phyloP scores from a whole-genome alignment of 768 basidiomycete genomes.

The Kondoa malvinella region DNA sequence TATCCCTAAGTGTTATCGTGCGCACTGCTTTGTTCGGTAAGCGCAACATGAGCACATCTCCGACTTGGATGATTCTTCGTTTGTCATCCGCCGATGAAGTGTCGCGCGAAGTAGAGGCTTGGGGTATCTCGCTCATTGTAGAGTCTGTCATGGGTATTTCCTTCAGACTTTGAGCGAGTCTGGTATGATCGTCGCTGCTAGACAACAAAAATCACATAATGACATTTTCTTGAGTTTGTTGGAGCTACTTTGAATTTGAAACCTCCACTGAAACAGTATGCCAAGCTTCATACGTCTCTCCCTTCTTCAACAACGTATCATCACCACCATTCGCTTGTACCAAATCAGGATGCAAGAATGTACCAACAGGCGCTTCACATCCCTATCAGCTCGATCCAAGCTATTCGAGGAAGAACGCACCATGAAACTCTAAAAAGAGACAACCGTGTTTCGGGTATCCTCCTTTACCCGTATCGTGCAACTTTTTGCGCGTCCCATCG shows the following conservation, averaged over 20 bases:
- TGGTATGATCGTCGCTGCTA: no score
- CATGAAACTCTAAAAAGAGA: neutral
- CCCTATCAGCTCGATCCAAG: neutral
- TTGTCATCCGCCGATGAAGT: neutral
- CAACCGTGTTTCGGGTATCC: slow-evolving; percentile 6
- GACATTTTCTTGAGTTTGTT: no score
- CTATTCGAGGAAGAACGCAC: neutral
- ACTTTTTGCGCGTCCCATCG: neutral
- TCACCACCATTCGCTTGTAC: neutral
- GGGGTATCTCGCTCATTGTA: no score
- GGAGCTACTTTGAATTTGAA: neutral
- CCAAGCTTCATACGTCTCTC: slow-evolving; percentile 4
- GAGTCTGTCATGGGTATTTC: no score
- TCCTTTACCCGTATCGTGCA: neutral
- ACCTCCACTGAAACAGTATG: neutral
- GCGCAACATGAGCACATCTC: neutral
- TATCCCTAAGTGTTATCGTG: neutral
- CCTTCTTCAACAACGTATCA: neutral
- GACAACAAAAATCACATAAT: no score
- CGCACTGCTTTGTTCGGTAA: neutral
- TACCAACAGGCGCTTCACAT: neutral
- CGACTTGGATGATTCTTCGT: neutral
- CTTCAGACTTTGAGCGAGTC: no score
- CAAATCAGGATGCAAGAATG: neutral
- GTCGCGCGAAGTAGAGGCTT: no score